These are phyloP conservation scores for Lentinus brumalis DNA, from an alignment of 768 basidiomycete genomes.

Conservation along the genomic window DNA sequence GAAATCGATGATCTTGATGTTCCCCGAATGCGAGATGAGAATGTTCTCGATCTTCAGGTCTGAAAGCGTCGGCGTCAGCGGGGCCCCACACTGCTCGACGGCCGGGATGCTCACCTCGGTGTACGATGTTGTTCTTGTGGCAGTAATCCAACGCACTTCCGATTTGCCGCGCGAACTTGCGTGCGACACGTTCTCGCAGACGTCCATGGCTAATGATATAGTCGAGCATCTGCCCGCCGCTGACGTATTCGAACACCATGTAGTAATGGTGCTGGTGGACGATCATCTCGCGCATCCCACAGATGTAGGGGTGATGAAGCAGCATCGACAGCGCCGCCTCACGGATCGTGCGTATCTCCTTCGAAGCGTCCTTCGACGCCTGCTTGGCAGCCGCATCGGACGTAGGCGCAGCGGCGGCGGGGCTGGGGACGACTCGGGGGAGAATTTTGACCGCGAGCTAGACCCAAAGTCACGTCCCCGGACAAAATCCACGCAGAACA, in stretches of 20 bases:
- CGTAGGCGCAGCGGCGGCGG: slow-evolving; percentile 51
- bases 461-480: neutral
- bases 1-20: slow-evolving; percentile 99
- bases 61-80: slow-evolving; percentile 21
- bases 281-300: slow-evolving; percentile 99
- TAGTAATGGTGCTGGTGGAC: slow-evolving; percentile 98
- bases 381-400: slow-evolving; percentile 71
- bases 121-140: slow-evolving; percentile 96
- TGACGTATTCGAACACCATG: slow-evolving; percentile 99
- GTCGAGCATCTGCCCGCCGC: slow-evolving; percentile 99
- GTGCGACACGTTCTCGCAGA: slow-evolving; percentile 89
- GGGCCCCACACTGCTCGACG: neutral
- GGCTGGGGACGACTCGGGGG: slow-evolving; percentile 74
- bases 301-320: slow-evolving; percentile 97
- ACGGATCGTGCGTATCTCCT: slow-evolving; percentile 93
- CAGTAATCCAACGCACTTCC: slow-evolving; percentile 96
- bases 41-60: slow-evolving; percentile 99
- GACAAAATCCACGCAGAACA: neutral
- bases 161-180: slow-evolving; percentile 98
- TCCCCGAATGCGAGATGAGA: slow-evolving; percentile 96
- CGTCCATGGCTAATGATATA: slow-evolving; percentile 99
- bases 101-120: slow-evolving; percentile 60
- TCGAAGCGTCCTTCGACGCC: slow-evolving; percentile 86
- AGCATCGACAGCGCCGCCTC: slow-evolving; percentile 95
- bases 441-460: slow-evolving; percentile 99